phyloP scores from a whole-genome alignment of 1,139 yeast species.

The Lodderomyces oxycetoniae region DNA sequence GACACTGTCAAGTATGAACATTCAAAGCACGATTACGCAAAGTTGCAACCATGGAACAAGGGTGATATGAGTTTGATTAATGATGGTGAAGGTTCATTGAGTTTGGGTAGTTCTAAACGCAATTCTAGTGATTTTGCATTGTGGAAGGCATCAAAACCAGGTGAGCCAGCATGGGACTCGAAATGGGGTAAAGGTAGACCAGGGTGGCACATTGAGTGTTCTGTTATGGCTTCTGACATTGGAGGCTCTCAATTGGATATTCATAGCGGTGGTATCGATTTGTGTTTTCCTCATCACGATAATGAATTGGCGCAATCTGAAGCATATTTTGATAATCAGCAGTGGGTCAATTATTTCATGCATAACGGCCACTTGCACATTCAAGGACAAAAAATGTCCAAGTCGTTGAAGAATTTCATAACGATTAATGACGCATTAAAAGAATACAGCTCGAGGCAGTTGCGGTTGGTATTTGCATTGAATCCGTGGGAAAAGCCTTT shows the following conservation, averaged over 20 bases:
- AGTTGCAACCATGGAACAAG: slow-evolving; percentile 97
- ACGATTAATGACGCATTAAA: slow-evolving; percentile 87
- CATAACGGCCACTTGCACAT: slow-evolving; percentile 97
- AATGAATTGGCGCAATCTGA: slow-evolving; percentile 97
- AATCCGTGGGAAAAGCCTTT: slow-evolving; percentile 90
- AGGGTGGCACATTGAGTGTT: slow-evolving; percentile 99
- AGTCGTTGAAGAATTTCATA: slow-evolving; percentile 88
- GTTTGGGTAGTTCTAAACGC: slow-evolving; percentile 54
- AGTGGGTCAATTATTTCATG: slow-evolving; percentile 95
- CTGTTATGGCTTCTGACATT: slow-evolving; percentile 95
- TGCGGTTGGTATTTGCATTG: slow-evolving; percentile 84
- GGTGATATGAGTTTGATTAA: slow-evolving; percentile 80
- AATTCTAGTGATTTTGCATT: slow-evolving; percentile 87
- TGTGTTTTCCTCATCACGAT: slow-evolving; percentile 99
- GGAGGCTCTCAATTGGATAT: slow-evolving; percentile 83
- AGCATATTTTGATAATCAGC: slow-evolving; percentile 82
- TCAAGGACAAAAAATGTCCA: slow-evolving; percentile 98
- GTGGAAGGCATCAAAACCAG: slow-evolving; percentile 96
- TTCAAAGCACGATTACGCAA: slow-evolving; percentile 80
- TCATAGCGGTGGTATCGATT: slow-evolving; percentile 95
- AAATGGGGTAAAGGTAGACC: slow-evolving; percentile 99
- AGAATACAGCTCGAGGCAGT: slow-evolving; percentile 68
- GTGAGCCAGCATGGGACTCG: slow-evolving; percentile 94
- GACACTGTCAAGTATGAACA: slow-evolving; percentile 80
- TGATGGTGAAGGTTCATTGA: slow-evolving; percentile 93